phyloP scores from a whole-genome alignment of 306 rosid species.

The Cucurbita moschata region DNA sequence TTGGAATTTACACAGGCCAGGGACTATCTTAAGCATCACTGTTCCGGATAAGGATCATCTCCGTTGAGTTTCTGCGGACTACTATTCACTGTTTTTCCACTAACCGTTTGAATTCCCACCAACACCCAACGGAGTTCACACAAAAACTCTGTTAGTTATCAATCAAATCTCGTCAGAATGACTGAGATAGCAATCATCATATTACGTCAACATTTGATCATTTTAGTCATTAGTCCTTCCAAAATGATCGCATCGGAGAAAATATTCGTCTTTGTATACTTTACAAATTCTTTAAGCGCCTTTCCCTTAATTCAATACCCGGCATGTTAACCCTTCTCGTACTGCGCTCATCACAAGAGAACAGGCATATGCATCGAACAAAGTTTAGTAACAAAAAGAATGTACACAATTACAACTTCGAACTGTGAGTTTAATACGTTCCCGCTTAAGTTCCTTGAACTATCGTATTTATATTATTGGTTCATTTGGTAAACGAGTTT shows the following conservation, averaged over 20 bases:
- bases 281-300: neutral
- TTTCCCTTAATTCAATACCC: neutral
- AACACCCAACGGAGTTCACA: neutral
- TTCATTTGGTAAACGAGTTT: neutral
- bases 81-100: neutral
- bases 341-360: neutral
- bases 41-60: neutral
- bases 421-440: neutral
- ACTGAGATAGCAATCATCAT: neutral
- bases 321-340: neutral
- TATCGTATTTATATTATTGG: neutral
- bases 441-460: neutral
- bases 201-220: neutral
- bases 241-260: neutral
- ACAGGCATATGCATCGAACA: neutral
- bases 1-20: neutral
- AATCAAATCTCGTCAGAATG: neutral
- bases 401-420: neutral
- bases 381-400: neutral
- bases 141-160: neutral
- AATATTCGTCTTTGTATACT: neutral
- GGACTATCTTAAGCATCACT: neutral
- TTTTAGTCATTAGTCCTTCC: neutral
- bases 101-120: neutral
- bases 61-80: neutral